phyloP scores from a whole-genome alignment of 306 rosid species.

The Lathyrus aphaca region DNA sequence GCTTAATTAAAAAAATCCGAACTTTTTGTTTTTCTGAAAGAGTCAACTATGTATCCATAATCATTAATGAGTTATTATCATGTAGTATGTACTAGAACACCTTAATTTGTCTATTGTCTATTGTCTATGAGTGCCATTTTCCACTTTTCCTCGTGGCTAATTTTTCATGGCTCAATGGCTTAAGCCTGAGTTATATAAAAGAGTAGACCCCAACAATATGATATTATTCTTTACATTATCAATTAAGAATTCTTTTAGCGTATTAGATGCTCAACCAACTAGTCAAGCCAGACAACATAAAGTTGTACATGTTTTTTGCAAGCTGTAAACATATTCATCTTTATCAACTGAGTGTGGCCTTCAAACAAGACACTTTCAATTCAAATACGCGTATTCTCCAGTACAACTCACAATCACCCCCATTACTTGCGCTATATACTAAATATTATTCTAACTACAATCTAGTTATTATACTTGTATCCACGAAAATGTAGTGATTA shows the following conservation, averaged over 20 bases:
- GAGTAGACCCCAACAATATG: slow-evolving; percentile 20
- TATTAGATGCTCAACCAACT: slow-evolving; percentile 42
- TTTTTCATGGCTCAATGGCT: not conserved
- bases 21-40: not conserved
- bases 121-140: slow-evolving; percentile 30
- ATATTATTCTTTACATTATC: slow-evolving; percentile 6
- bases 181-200: not conserved
- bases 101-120: not conserved
- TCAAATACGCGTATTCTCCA: slow-evolving; percentile 43
- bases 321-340: slow-evolving; percentile 39
- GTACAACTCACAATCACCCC: slow-evolving; percentile 18
- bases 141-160: slow-evolving; percentile 5
- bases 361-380: slow-evolving; percentile 31
- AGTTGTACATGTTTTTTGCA: slow-evolving; percentile 37
- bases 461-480: not conserved
- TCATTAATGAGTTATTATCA: not conserved
- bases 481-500: slow-evolving; percentile 1
- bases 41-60: slow-evolving; percentile 28
- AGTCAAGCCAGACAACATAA: slow-evolving; percentile 28
- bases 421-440: slow-evolving; percentile 32
- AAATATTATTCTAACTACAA: slow-evolving; percentile 22
- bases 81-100: not conserved
- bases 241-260: slow-evolving; percentile 6
- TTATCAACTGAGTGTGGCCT: slow-evolving; percentile 25
- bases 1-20: slow-evolving; percentile 2